Conservation (phyloP, 208 protist genomes). For the Zelonia costaricensis region DNA sequence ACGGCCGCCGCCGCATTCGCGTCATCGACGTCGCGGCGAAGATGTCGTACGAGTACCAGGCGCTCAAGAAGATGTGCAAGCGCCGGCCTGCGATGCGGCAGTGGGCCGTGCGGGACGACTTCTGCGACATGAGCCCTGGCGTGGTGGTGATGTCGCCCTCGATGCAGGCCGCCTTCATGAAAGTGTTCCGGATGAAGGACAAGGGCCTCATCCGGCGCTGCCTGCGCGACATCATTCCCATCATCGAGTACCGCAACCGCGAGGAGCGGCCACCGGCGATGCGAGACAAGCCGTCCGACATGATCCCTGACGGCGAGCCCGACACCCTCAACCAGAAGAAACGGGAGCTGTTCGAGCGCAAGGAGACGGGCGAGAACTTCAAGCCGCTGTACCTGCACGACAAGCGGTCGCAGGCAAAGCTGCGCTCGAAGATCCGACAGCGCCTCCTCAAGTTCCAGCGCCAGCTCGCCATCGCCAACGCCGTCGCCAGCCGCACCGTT, state of each 20-base stretch:
- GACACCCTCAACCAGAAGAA: conserved; percentile 92
- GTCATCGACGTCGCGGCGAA: conserved; percentile 89
- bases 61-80: conserved; percentile 87
- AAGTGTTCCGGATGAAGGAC: conserved; percentile 85
- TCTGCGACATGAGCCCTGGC: conserved; percentile 85
- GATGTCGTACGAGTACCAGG: conserved; percentile 94
- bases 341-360: conserved; percentile 82
- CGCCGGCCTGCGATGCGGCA: conserved; percentile 85
- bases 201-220: conserved; percentile 84
- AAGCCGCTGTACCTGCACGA: conserved; percentile 67
- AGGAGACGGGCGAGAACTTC: conserved; percentile 78
- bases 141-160: conserved; percentile 89
- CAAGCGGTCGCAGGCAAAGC: conserved; percentile 80
- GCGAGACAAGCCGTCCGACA: conserved; percentile 50
- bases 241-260: conserved; percentile 89
- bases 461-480: conserved; percentile 80
- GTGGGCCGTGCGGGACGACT: conserved; percentile 86
- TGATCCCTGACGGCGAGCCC: conserved; percentile 83
- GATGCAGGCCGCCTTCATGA: conserved; percentile 92
- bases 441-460: conserved; percentile 88
- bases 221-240: conserved; percentile 85
- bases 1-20: conserved; percentile 72
- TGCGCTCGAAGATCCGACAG: conserved; percentile 82
- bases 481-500: conserved; percentile 76
- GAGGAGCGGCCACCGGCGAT: conserved; percentile 59